Evolutionary conservation across 2,329 filamentous ascomycete genomes (phyloP).

Genomic region (Clarireedia homoeocarpa): DNA sequence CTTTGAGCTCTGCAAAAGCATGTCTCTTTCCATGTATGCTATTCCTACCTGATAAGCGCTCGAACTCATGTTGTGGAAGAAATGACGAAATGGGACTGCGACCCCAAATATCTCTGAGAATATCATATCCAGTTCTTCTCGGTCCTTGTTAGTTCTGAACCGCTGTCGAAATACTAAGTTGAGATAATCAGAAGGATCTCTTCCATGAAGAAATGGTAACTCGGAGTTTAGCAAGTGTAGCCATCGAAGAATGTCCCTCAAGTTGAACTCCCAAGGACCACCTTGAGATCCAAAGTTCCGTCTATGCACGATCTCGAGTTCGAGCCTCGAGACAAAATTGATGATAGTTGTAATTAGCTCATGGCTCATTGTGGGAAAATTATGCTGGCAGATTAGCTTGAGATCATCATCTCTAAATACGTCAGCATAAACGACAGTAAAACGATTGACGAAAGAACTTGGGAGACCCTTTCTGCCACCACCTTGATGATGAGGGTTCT

Average conservation of each 20-base stretch:
- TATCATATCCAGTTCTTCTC: slow-evolving; percentile 53
- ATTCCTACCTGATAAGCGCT: slow-evolving; percentile 71
- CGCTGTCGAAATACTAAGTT: slow-evolving; percentile 79
- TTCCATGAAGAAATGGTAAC: slow-evolving; percentile 52
- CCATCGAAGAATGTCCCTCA: slow-evolving; percentile 87
- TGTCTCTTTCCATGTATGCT: slow-evolving; percentile 58
- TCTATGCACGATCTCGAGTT: slow-evolving; percentile 57
- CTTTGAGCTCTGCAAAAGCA: slow-evolving; percentile 41
- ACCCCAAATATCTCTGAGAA: slow-evolving; percentile 57
- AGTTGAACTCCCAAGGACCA: slow-evolving; percentile 91
- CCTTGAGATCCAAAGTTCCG: slow-evolving; percentile 53
- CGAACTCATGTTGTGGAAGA: slow-evolving; percentile 62
- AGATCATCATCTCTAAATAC: slow-evolving; percentile 77
- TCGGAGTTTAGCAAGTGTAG: slow-evolving; percentile 59
- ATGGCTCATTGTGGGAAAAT: slow-evolving; percentile 57
- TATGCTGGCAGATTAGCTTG: slow-evolving; percentile 68
- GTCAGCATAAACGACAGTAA: slow-evolving; percentile 96
- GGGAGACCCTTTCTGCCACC: slow-evolving; percentile 91
- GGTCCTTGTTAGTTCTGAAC: slow-evolving; percentile 68
- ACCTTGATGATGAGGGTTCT: slow-evolving; percentile 96
- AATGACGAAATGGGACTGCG: slow-evolving; percentile 43
- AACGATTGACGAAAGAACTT: slow-evolving; percentile 94
- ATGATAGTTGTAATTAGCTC: slow-evolving; percentile 62
- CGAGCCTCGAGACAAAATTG: slow-evolving; percentile 71
- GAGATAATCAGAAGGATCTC: slow-evolving; percentile 63